A percentile compares a stretch with the other conserved stretches of the same genome.
Conservation (phyloP, 495 filamentous ascomycete species). For the Aspergillus steynii region DNA sequence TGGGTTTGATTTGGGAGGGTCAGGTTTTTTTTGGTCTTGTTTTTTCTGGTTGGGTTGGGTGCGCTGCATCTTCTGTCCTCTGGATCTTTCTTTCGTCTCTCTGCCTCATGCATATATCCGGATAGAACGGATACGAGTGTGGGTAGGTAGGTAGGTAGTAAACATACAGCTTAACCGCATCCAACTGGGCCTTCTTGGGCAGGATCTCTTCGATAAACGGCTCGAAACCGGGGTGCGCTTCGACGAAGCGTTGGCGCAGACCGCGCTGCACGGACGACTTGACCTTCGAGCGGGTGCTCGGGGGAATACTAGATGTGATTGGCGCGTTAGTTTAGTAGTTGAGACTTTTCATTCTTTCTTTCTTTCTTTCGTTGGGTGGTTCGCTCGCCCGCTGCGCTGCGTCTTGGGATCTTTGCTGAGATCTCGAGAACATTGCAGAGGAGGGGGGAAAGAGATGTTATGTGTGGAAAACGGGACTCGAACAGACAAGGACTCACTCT, state of each 20-base stretch:
- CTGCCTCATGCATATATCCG: too few relatives aligned
- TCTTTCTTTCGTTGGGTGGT: conserved; percentile 2
- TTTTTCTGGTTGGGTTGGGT: background rate
- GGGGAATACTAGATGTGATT: conserved; percentile 46
- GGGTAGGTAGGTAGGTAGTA: background rate
- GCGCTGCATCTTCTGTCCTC: too few relatives aligned
- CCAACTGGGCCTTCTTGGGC: conserved; percentile 91
- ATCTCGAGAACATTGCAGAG: too few relatives aligned
- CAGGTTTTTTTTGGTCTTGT: conserved; percentile 8
- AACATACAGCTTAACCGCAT: conserved; percentile 77
- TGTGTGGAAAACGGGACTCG: too few relatives aligned
- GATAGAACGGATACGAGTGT: too few relatives aligned
- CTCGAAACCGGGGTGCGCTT: conserved; percentile 82
- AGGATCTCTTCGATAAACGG: conserved; percentile 93
- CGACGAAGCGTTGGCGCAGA: conserved; percentile 75
- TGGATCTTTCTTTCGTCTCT: too few relatives aligned
- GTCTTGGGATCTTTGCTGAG: too few relatives aligned
- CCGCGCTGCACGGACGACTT: conserved; percentile 92
- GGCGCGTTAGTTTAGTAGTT: conserved; percentile 16
- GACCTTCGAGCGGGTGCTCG: conserved; percentile 87
- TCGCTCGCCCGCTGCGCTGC: too few relatives aligned
- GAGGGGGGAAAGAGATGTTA: too few relatives aligned
- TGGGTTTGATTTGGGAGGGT: conserved; percentile 5
- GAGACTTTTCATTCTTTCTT: background rate
- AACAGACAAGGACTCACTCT: conserved; percentile 57